Percentiles rank a stretch among this genome's conserved stretches.
These are phyloP conservation scores for Graphilbum ipis-grandicollis DNA, from an alignment of 2,329 filamentous ascomycete genomes.

Conservation along the genomic window DNA sequence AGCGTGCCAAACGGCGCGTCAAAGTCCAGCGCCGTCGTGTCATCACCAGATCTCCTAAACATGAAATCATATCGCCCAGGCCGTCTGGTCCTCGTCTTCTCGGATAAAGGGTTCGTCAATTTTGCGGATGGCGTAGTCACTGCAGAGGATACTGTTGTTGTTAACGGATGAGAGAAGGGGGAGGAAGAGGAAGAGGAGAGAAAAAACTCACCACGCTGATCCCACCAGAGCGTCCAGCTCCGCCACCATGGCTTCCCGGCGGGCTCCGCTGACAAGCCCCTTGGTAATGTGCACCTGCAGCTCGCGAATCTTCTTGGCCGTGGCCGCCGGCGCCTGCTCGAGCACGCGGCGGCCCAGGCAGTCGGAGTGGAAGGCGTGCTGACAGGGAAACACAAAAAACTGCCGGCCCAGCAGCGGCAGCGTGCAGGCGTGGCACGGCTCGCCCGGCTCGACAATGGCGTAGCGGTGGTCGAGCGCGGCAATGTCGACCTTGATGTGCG, in stretches of 20 bases:
- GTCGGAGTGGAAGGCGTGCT: constrained; percentile 94
- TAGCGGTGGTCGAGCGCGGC: constrained; percentile 73
- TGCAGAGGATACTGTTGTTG: constrained; percentile 85
- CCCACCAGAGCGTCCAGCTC: constrained; percentile 89
- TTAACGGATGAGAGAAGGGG: too few species aligned
- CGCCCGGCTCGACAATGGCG: constrained; percentile 89
- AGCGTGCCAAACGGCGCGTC: too few species aligned
- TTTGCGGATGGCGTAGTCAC: constrained; percentile 84
- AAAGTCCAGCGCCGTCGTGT: too few species aligned
- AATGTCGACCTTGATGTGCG: constrained; percentile 83
- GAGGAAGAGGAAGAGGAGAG: too few species aligned
- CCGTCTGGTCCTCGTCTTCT: constrained; percentile 51
- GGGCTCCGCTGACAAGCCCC: constrained; percentile 50
- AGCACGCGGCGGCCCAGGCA: constrained; percentile 77
- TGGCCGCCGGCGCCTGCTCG: constrained; percentile 59
- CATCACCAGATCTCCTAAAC: too few species aligned
- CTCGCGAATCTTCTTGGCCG: constrained; percentile 66
- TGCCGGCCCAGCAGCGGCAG: constrained; percentile 75
- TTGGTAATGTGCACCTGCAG: constrained; percentile 70
- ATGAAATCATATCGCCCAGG: constrained; percentile 54
- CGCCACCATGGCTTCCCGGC: constrained; percentile 65
- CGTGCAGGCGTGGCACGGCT: constrained; percentile 79
- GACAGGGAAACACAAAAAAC: constrained; percentile 97
- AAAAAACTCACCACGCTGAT: constrained; percentile 54
- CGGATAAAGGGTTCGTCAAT: constrained; percentile 87